Conservation (phyloP, 2,329 filamentous ascomycete species). For the Parasarocladium wereldwijsianum region DNA sequence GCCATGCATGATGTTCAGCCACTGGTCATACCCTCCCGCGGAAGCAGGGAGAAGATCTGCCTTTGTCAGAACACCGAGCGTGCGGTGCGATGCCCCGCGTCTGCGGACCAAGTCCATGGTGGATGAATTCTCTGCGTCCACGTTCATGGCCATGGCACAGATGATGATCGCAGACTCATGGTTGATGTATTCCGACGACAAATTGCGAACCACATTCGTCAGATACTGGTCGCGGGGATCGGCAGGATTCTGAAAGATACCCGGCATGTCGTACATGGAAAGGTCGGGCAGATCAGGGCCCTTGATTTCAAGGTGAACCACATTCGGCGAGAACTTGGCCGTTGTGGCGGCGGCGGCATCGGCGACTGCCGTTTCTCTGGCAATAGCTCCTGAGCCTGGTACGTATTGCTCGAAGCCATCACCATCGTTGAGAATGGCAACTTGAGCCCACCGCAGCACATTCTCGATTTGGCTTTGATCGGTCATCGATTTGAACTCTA, state of each 20-base stretch:
- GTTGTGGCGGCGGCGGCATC: constrained; percentile 27
- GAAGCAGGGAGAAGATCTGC: constrained; percentile 48
- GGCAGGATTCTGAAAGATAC: constrained; percentile 59
- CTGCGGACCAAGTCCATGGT: constrained; percentile 50
- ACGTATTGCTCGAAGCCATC: constrained; percentile 36
- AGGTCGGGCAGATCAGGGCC: constrained; percentile 57
- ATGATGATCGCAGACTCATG: constrained; percentile 61
- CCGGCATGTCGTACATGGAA: constrained; percentile 75
- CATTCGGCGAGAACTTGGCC: constrained; percentile 68
- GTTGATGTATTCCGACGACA: constrained; percentile 56
- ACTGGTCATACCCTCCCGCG: constrained; percentile 35
- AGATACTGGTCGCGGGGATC: constrained; percentile 51
- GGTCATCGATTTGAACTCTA: constrained; percentile 48
- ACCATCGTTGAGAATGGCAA: constrained; percentile 59
- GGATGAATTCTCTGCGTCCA: constrained; percentile 61
- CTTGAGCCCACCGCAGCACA: constrained; percentile 58
- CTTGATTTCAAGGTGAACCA: constrained; percentile 62
- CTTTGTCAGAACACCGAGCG: constrained; percentile 70
- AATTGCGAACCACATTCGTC: constrained; percentile 54
- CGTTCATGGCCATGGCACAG: constrained; percentile 63
- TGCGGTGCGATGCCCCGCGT: constrained; percentile 40
- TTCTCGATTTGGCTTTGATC: constrained; percentile 50
- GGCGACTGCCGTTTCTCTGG: constrained; percentile 18
- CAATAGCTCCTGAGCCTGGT: constrained; percentile 30
- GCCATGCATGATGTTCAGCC: constrained; percentile 48